These are phyloP conservation scores for Bruguiera parviflora DNA, from an alignment of 345 rosid genomes.

Conservation along the genomic window DNA sequence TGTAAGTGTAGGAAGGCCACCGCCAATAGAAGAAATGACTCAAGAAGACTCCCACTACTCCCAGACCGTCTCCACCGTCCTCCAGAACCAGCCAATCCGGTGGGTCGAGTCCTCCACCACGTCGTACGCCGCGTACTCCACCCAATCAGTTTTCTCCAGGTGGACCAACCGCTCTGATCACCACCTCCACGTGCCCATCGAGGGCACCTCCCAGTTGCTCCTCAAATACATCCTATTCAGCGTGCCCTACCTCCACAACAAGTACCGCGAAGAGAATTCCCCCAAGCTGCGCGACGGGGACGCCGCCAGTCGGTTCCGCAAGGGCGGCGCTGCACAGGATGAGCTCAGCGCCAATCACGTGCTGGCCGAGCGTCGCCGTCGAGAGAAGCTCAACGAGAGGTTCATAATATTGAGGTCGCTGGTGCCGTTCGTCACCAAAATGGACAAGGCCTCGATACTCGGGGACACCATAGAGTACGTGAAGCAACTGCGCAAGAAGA, in stretches of 20 bases:
- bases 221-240: conserved; percentile 75
- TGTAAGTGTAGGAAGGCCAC: conserved; percentile 29
- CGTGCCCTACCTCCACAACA: conserved; percentile 70
- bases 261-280: conserved; percentile 51
- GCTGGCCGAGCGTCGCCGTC: conserved; percentile 86
- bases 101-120: conserved; percentile 48
- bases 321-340: conserved; percentile 40
- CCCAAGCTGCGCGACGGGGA: conserved; percentile 47
- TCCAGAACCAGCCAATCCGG: conserved; percentile 50
- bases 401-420: conserved; percentile 72
- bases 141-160: conserved; percentile 65
- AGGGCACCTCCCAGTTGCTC: conserved; percentile 66
- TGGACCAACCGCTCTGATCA: conserved; percentile 51
- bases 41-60: conserved; percentile 81
- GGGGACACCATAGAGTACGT: conserved; percentile 96
- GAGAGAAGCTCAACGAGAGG: conserved; percentile 91
- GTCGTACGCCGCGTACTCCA: conserved; percentile 32
- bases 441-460: conserved; percentile 96
- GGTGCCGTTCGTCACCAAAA: conserved; percentile 92
- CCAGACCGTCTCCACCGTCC: conserved; percentile 80
- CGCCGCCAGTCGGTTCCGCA: conserved; percentile 35
- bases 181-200: conserved; percentile 28
- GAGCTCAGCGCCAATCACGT: conserved; percentile 90
- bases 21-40: conserved; percentile 42
- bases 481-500: conserved; percentile 74